Evolutionary conservation across 31 red algal species (phyloP), one percentile per base, ranked within the genome.

Genomic region (Asparagopsis taxiformis): DNA sequence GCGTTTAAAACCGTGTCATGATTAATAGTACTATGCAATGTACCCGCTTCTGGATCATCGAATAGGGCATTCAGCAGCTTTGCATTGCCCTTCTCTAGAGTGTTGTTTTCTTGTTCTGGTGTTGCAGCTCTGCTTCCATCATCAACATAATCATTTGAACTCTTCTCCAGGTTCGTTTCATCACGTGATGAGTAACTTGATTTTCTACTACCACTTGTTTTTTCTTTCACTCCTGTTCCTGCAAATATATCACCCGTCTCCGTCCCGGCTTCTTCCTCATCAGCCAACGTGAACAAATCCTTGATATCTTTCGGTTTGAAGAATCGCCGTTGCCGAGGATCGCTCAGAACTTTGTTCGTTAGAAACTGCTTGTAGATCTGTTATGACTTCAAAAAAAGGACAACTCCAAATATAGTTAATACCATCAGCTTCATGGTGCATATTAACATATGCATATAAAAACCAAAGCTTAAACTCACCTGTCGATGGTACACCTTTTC

Each of bases 401-500:
- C 28, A 36, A 23, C 50, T 23, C 53, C 21, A 11, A 56, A 53
- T 55, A 43, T 30, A 15, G 16, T 46, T 20, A 10, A 17, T 50
- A 50, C 21, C 21, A 59, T n/a, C 7, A 15, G 8, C 21, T 59
- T 8, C 7, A 65, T 65, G 8, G 11, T 36, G 20, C 6, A 21
- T 36, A 37, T 37, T 25, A 37, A 65, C 6, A 52, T 50, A 32
- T 7, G n/a, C n/a, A n/a, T n/a, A 22, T 3, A 6, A 54, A 50
- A 58, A 29, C 7, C 3, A 49, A 36, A 65, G 56, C 3, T 3
- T 1, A 68, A 20, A 56, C 75, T 19, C 68, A 79, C 75, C 80
- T 96, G 93, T 41, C 96, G 65, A 65, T 99, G 96, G 60, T 89
- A 92, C 17, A 99, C 95, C 55, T 99, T 99, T 58, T 99, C 96